Evolutionary conservation across 2,329 filamentous ascomycete species (phyloP).

Genomic region (Piedraia hortae): DNA sequence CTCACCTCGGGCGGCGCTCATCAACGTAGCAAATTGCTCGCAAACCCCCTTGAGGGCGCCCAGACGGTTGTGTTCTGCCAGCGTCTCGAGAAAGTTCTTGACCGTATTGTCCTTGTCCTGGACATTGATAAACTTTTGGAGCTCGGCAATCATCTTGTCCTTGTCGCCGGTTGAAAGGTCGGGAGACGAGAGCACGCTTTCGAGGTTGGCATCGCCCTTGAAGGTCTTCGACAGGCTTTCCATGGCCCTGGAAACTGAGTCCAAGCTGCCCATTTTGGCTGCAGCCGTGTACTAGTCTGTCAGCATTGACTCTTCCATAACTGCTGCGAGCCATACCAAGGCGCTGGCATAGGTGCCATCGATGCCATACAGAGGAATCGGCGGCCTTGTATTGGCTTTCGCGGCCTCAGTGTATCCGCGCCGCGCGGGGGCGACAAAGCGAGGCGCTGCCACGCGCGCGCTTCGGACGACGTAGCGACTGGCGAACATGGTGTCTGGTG

Average conservation of each 20-base stretch:
- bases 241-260: conserved; percentile 60
- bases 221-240: conserved; percentile 41
- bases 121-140: conserved; percentile 52
- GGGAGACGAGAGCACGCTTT: conserved; percentile 46
- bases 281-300: conserved; percentile 67
- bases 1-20: conserved; percentile 75
- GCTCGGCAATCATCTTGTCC: conserved; percentile 57
- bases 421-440: conserved; percentile 34
- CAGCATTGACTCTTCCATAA: conserved; percentile 2
- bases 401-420: conserved; percentile 48
- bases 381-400: conserved; percentile 40
- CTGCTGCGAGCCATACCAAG: conserved; percentile 42
- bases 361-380: conserved; percentile 74
- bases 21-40: conserved; percentile 66
- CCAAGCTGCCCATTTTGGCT: conserved; percentile 62
- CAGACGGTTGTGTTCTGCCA: conserved; percentile 92
- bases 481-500: conserved; percentile 30
- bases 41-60: conserved; percentile 54
- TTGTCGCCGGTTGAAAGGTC: conserved; percentile 60
- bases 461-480: conserved; percentile 27
- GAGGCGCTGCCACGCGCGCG: conserved; percentile 26
- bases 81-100: conserved; percentile 74
- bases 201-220: conserved; percentile 61
- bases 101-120: conserved; percentile 48
- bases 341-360: conserved; percentile 97